These are phyloP conservation scores for Fusarium subglutinans DNA, from an alignment of 2,329 filamentous ascomycete species.

Conservation along the genomic window DNA sequence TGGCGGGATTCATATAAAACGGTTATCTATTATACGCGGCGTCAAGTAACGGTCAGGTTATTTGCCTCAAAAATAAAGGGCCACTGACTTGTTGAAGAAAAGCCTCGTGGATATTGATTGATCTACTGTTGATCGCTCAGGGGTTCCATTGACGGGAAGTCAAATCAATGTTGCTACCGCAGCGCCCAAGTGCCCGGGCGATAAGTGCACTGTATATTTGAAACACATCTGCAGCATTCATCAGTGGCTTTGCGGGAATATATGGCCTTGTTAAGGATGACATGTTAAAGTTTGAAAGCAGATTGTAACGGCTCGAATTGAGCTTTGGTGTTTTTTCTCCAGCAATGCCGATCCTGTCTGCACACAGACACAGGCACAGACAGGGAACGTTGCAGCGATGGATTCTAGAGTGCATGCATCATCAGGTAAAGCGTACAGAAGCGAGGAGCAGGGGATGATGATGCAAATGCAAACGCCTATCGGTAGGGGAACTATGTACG, in stretches of 20 bases:
- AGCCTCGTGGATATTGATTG: not conserved
- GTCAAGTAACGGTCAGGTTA: not conserved
- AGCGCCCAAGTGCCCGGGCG: not conserved
- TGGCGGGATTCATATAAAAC: not conserved
- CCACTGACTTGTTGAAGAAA: slow-evolving; percentile 9
- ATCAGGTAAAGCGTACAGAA: slow-evolving; percentile 20
- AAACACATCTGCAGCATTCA: slow-evolving; percentile 16
- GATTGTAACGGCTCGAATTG: not conserved
- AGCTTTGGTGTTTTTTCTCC: not conserved
- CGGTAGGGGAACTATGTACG: not conserved
- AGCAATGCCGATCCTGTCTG: not conserved
- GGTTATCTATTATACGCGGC: not conserved
- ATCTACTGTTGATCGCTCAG: slow-evolving; percentile 3
- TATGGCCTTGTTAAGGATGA: not conserved
- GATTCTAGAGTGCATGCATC: slow-evolving; percentile 25
- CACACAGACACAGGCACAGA: not conserved
- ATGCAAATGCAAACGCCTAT: not conserved
- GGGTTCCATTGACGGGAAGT: not conserved
- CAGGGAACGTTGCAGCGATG: not conserved
- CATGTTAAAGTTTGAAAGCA: not conserved
- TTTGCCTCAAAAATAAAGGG: not conserved
- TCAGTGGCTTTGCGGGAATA: not conserved
- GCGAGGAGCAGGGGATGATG: slow-evolving; percentile 13
- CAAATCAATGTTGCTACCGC: slow-evolving; percentile 10
- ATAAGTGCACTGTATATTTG: slow-evolving; percentile 10